Percentiles rank a stretch among this genome's conserved stretches.
Evolutionary conservation across 768 basidiomycete genomes (phyloP).

Genomic region (Auriscalpium microsporum): DNA sequence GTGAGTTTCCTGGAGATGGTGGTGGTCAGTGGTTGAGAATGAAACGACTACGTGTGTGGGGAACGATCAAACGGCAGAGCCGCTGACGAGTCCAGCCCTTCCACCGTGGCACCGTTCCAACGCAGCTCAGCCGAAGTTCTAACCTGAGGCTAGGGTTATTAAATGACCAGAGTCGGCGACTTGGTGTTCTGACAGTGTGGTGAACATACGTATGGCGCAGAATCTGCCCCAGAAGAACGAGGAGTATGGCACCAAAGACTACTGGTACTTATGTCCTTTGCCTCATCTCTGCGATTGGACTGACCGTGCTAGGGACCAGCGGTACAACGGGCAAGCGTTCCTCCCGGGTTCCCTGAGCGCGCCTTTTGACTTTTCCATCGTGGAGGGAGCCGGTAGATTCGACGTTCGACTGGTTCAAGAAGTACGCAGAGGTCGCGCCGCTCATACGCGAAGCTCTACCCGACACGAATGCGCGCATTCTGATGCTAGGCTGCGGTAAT

Average conservation of each 20-base stretch:
- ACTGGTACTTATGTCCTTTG: constrained; percentile 41
- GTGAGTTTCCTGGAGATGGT: neutral
- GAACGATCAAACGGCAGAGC: no score
- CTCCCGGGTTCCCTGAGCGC: neutral
- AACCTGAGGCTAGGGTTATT: no score
- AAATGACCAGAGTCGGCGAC: no score
- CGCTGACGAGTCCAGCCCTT: no score
- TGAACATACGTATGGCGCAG: constrained; percentile 4
- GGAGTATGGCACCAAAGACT: constrained; percentile 58
- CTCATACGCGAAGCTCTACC: constrained; percentile 57
- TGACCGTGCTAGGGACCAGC: constrained; percentile 38
- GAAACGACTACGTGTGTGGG: no score
- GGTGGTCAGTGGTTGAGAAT: neutral
- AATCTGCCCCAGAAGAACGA: constrained; percentile 55
- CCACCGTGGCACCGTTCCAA: no score
- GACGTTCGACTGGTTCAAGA: constrained; percentile 84
- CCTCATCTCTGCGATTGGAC: neutral
- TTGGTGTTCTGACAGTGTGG: neutral
- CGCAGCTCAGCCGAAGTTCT: no score
- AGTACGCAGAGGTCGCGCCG: constrained; percentile 61
- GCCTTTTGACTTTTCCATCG: constrained; percentile 1
- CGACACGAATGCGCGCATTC: constrained; percentile 46
- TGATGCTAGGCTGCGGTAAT: constrained; percentile 84
- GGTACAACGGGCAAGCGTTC: constrained; percentile 43
- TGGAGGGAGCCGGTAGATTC: constrained; percentile 49